Evolutionary conservation across 345 rosid species (phyloP), one percentile per base, ranked within the genome.

Genomic region (Citrus mangshanensis): DNA sequence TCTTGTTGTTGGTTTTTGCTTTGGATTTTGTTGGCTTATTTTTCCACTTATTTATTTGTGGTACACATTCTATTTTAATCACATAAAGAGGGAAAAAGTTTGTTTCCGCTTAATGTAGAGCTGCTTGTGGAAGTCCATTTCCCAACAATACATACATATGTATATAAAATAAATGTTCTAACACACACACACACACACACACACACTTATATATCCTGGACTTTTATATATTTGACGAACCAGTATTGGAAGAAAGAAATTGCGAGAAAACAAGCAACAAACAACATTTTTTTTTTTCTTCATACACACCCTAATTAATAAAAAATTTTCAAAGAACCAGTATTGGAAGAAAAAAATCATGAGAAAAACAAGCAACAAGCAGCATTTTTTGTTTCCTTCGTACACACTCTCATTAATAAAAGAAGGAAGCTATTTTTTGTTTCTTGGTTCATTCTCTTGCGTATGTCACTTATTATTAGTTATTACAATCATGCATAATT

Each of bases 61-160:
- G 34, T 32, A 32, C 34, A 32, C 34, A 32, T 32, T 32, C 0
- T 32, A 32, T 32, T 32, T 32, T 32, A 0, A 32, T 32, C 34
- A 32, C 0, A 32, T 32, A 32, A 32, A 32, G 0, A 32, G 0
- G 0, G 5, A 32, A 32, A 32, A 0, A 32, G 5, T 0, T 32
- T 32, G 34, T 32, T 32, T 32, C 0, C 5, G 34, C 34, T 32
- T 32, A 32, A 32, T 32, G 5, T 32, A 4, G 0, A 32, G 0
- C 34, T 32, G 5, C 34, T 32, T 32, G 34, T 32, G 34, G 34
- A 4, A 0, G 34, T 32, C 0, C 5, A 4, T 32, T 32, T 32
- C 34, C 34, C 34, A 32, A 32, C 34, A 32, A 32, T 32, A 32
- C 34, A 4, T 32, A 32, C 5, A 32, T 32, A 0, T 32, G 34